Evolutionary conservation across 1,284 basidiomycete species (phyloP), one percentile per base, ranked within the genome.

Genomic region (Cryptococcus amylolentus): DNA sequence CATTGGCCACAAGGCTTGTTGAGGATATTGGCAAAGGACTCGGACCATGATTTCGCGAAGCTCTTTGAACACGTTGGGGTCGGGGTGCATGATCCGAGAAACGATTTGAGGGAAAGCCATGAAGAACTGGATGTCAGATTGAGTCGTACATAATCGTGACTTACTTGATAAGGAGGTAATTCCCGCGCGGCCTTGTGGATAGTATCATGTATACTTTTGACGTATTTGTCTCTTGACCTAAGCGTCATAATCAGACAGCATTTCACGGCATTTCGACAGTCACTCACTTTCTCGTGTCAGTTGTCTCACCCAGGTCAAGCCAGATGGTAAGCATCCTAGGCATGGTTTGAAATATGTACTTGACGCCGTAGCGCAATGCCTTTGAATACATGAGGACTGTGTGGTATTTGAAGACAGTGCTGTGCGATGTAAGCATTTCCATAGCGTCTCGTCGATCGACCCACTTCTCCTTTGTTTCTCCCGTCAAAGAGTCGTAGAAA

Each of bases 51-150:
- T 83, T 55, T 77, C 80, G 2, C 84, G 81, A 16, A 99, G 78
- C 14, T 86, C 78, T 0, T 74, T 73, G 70, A 84, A 88, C 2
- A 94, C 88, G 1, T 81, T 81, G n/a, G 78, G 68, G 67, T 91
- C 88, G 16, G 77, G 79, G 67, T 98, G 91, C 18, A 88, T 88
- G 38, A 99, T 88, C 9, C 96, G 86, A 26, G 96, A 98, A 10
- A 96, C 90, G 56, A 98, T 89, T 80, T 98, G 96, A 7, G 96
- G 93, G 63, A 98, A 93, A 0, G 94, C 94, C 0, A 90, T 95
- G 63, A 89, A 89, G 91, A 94, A 98, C 91, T 96, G 26, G 14
- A 2, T 27, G 42, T 63, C 52, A 55, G 46, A 47, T 20, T 43
- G 20, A 10, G n/a, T 5, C 6, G 1, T 16, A 10, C 31, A 16